phyloP scores from a whole-genome alignment of 2,329 filamentous ascomycete species.

The Nemania bipapillata region DNA sequence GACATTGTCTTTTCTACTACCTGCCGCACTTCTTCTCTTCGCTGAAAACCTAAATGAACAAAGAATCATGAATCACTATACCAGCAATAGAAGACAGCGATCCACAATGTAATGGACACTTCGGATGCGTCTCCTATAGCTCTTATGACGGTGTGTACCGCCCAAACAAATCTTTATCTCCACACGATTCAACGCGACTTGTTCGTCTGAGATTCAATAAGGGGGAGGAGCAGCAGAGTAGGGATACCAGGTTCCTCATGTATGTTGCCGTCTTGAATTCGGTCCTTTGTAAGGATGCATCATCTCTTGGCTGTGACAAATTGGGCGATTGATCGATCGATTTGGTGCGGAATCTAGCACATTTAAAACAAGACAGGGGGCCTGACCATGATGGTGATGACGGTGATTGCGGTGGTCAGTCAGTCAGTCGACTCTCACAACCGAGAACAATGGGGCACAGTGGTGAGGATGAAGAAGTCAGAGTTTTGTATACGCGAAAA shows the following conservation, averaged over 20 bases:
- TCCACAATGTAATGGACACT: slow-evolving; percentile 6
- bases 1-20: slow-evolving; percentile 26
- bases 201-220: slow-evolving; percentile 3
- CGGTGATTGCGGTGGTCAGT: slow-evolving; percentile 1
- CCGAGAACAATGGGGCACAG: slow-evolving; percentile 21
- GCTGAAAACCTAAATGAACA: neutral
- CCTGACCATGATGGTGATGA: slow-evolving; percentile 21
- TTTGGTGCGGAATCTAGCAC: slow-evolving; percentile 9
- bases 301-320: slow-evolving; percentile 21
- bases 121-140: neutral
- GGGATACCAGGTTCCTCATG: slow-evolving; percentile 13
- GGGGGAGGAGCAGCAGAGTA: neutral
- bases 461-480: slow-evolving; percentile 20
- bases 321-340: slow-evolving; percentile 4
- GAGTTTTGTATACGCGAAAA: slow-evolving; percentile 16
- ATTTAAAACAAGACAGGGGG: neutral
- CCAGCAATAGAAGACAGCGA: neutral
- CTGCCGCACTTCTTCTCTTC: neutral
- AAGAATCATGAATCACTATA: slow-evolving; percentile 7
- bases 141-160: neutral
- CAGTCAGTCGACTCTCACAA: neutral
- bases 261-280: slow-evolving; percentile 21
- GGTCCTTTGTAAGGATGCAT: slow-evolving; percentile 24
- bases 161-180: neutral
- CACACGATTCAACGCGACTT: neutral